Conservation (phyloP, 2,329 filamentous ascomycete genomes). For the Albophoma yamanashiensis region DNA sequence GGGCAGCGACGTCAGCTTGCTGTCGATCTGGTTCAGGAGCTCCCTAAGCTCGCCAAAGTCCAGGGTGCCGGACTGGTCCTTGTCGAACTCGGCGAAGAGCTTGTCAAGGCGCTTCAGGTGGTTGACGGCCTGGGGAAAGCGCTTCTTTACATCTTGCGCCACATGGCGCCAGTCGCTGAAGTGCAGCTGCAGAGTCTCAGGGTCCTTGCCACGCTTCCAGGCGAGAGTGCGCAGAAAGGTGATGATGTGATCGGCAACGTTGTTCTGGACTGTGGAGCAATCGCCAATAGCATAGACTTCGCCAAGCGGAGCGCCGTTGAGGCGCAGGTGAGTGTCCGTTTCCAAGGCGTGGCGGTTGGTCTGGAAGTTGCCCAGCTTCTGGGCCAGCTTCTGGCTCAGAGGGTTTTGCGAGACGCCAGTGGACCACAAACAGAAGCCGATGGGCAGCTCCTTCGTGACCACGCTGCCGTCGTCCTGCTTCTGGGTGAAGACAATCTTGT, state of each 20-base stretch:
- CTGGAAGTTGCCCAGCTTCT: constrained; percentile 66
- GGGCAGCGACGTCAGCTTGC: constrained; percentile 84
- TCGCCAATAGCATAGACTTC: constrained; percentile 97
- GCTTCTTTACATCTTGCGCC: constrained; percentile 70
- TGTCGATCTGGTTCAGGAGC: constrained; percentile 84
- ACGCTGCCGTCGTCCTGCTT: constrained; percentile 60
- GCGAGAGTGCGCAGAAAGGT: constrained; percentile 81
- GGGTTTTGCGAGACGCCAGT: constrained; percentile 85
- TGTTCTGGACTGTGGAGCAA: constrained; percentile 95
- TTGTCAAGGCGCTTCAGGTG: constrained; percentile 85
- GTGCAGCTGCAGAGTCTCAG: constrained; percentile 73
- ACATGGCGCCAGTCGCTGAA: constrained; percentile 85
- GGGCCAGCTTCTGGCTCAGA: constrained; percentile 65
- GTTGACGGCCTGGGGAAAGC: constrained; percentile 81
- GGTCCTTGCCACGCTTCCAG: constrained; percentile 86
- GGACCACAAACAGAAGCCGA: constrained; percentile 96
- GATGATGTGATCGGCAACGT: constrained; percentile 82
- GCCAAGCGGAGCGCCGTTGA: constrained; percentile 80
- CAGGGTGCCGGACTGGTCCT: constrained; percentile 83
- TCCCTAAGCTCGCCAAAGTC: constrained; percentile 89
- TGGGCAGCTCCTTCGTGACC: constrained; percentile 86
- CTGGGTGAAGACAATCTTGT: constrained; percentile 85
- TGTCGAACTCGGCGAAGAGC: constrained; percentile 86
- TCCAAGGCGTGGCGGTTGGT: constrained; percentile 87
- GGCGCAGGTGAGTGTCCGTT: constrained; percentile 83